A percentile compares a stretch with the other conserved stretches of the same genome.
Evolutionary conservation across 176 grass and related monocot species (phyloP).

Genomic region (Tillandsia fasciculata): DNA sequence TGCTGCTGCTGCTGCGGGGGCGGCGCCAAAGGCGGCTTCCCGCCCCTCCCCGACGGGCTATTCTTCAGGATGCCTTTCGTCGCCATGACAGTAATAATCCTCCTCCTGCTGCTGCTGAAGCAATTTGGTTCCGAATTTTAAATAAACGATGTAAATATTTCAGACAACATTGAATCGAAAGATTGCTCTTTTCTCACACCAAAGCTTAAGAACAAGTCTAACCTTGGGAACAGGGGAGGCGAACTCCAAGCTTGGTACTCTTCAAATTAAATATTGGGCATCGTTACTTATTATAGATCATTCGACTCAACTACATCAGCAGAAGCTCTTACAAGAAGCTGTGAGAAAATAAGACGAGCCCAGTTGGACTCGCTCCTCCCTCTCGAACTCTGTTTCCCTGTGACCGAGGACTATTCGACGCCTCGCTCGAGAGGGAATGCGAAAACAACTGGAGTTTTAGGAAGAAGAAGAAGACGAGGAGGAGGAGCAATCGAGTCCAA

Average conservation of each 20-base stretch:
- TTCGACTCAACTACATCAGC: not conserved
- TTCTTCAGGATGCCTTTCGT: conserved; percentile 75
- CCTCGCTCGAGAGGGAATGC: not conserved
- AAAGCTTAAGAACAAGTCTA: not conserved
- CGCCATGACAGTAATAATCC: conserved; percentile 28
- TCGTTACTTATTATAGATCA: not conserved
- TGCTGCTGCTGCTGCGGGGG: not conserved
- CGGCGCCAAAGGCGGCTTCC: conserved; percentile 50
- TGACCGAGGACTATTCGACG: not conserved
- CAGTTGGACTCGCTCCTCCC: not conserved
- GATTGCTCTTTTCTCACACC: no score
- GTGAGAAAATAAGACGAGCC: not conserved
- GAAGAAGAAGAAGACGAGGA: not conserved
- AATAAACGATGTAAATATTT: conserved; percentile 3
- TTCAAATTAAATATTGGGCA: not conserved
- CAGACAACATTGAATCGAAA: not conserved
- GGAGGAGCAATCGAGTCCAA: conserved; percentile 10
- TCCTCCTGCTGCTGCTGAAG: not conserved
- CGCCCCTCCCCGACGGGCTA: conserved; percentile 30
- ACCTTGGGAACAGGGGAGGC: not conserved
- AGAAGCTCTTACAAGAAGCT: not conserved
- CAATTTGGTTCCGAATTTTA: not conserved
- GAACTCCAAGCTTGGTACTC: not conserved
- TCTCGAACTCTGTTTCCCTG: not conserved
- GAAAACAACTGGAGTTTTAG: conserved; percentile 5